Evolutionary conservation across 305 asterid species (phyloP), one percentile per base, ranked within the genome.

Genomic region (Caryopteris hybrid): DNA sequence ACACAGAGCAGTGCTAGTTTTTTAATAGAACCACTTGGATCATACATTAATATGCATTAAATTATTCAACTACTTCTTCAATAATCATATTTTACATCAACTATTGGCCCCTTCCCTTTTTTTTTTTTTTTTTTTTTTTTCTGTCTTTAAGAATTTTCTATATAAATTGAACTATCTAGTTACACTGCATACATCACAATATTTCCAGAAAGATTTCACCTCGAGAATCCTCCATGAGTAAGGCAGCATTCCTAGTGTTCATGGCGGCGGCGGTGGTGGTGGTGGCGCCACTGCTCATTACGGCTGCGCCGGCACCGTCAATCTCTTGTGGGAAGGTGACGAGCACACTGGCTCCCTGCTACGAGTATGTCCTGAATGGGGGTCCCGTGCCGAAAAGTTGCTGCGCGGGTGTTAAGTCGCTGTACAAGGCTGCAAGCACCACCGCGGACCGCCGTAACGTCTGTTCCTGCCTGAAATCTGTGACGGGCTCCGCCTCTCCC

Each of bases 281-380:
- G 33, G 66, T 8, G 22, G 63, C 56, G 20, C 43, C 54, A 21
- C n/a, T 38, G 76, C n/a, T n/a, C n/a, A n/a, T n/a, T n/a, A n/a
- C n/a, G n/a, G n/a, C n/a, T n/a, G n/a, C n/a, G n/a, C 52, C 71
- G 66, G 62, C 72, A n/a, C 38, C 74, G 3, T 14, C 31, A 51
- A 43, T 76, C 43, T 60, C 84, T n/a, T 80, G 82, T 38, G 78
- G 75, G 47, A 16, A 29, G 29, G 74, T 80, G 70, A 77, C 74
- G 18, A 69, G 52, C 59, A 55, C 39, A 5, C 52, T 80, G 60
- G 74, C 77, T 2, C 80, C 85, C 10, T 77, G 83, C 61, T 73
- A 66, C n/a, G 72, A 34, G 43, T 80, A 64, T 23, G 83, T 80
- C 14, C 9, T 80, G 55, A 5, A 47, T 17, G 79, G 81, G 22